phyloP scores from a whole-genome alignment of 768 basidiomycete species.

The Holtermannia corniformis region DNA sequence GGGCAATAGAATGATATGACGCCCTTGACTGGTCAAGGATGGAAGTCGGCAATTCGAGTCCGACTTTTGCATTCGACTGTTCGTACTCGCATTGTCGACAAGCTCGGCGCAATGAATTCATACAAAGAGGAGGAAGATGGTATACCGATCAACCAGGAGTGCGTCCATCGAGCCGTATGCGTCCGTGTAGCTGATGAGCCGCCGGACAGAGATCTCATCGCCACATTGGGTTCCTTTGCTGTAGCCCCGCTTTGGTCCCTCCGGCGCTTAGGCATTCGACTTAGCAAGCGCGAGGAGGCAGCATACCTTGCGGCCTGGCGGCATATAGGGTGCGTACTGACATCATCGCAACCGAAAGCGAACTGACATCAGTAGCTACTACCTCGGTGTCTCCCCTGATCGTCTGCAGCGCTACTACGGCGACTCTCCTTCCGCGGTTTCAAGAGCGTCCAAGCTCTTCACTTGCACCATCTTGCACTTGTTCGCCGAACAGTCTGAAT shows the following conservation, averaged over 20 bases:
- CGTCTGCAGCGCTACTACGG: conserved; percentile 21
- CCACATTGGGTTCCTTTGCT: conserved; percentile 36
- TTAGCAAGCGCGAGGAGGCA: conserved; percentile 20
- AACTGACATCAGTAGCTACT: conserved; percentile 18
- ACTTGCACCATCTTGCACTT: conserved; percentile 26
- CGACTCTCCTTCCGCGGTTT: conserved; percentile 9
- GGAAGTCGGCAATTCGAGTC: conserved; percentile 35
- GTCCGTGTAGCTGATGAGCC: not conserved
- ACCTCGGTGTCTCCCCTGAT: conserved; percentile 33
- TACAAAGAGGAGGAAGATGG: conserved; percentile 31
- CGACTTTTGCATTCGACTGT: conserved; percentile 37
- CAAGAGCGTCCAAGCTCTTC: conserved; percentile 25
- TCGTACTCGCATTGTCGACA: conserved; percentile 16
- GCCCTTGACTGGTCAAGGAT: conserved; percentile 26
- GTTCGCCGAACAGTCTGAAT: not conserved
- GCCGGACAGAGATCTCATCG: conserved; percentile 26
- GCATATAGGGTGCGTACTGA: conserved; percentile 32
- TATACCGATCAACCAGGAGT: conserved; percentile 40
- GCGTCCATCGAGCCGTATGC: conserved; percentile 3
- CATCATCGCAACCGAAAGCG: not conserved
- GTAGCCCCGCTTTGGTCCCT: conserved; percentile 39
- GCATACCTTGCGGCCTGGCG: conserved; percentile 34
- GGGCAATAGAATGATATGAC: conserved; percentile 34
- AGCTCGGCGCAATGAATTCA: conserved; percentile 20
- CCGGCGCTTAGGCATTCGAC: conserved; percentile 18